Percentiles rank a stretch among this genome's conserved stretches.
Conservation (phyloP, 2,329 filamentous ascomycete species). For the Epichloe typhina region DNA sequence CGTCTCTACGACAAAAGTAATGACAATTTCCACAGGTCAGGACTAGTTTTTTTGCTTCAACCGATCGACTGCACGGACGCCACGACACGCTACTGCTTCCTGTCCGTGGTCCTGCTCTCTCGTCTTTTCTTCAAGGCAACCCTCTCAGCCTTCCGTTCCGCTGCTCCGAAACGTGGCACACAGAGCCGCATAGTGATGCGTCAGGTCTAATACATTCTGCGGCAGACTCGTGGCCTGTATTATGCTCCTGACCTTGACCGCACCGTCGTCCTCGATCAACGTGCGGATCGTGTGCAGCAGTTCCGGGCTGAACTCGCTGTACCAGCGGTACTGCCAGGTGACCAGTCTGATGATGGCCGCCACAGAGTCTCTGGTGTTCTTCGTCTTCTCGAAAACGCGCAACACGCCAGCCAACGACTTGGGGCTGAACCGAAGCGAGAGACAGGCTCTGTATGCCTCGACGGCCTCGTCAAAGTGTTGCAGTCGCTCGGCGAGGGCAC, state of each 20-base stretch:
- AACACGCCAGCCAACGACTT: constrained; percentile 83
- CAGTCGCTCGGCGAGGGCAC: constrained; percentile 79
- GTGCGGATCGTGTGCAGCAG: constrained; percentile 79
- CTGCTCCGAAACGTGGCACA: constrained; percentile 93
- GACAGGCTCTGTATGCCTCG: constrained; percentile 82
- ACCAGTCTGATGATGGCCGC: constrained; percentile 81
- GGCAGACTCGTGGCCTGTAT: constrained; percentile 91
- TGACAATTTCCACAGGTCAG: too few species aligned
- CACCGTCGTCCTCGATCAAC: constrained; percentile 93
- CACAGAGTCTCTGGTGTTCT: constrained; percentile 69
- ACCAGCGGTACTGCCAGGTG: constrained; percentile 98
- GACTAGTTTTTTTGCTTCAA: not conserved
- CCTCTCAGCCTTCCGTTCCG: constrained; percentile 62
- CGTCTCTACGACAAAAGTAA: not conserved
- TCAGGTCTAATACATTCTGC: constrained; percentile 84
- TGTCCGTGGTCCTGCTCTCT: not conserved
- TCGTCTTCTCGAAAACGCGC: constrained; percentile 61
- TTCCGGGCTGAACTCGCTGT: constrained; percentile 94
- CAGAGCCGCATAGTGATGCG: constrained; percentile 88
- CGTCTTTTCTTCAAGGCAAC: not conserved
- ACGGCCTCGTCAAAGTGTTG: constrained; percentile 86
- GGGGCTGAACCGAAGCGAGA: constrained; percentile 80
- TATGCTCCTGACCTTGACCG: constrained; percentile 92
- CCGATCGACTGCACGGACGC: not conserved
- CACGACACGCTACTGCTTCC: too few species aligned